Percentiles rank a stretch among this genome's conserved stretches.
Evolutionary conservation across 768 basidiomycete species (phyloP).

Genomic region (Lentinus brumalis): DNA sequence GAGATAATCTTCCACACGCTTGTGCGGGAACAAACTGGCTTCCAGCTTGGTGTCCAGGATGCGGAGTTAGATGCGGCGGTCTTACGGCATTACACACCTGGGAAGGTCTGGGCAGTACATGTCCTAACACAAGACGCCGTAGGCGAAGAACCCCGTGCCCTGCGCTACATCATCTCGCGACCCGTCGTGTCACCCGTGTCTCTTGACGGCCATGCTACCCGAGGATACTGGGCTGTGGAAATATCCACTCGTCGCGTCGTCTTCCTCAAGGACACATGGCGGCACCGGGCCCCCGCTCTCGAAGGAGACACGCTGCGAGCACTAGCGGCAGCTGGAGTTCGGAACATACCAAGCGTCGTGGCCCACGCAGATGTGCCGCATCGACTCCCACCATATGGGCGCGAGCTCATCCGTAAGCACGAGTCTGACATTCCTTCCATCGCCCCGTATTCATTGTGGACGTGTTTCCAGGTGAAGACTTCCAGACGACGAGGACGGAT

Average conservation of each 20-base stretch:
- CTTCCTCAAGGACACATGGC: conserved; percentile 16
- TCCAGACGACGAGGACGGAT: background rate
- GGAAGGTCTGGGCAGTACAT: background rate
- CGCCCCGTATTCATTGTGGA: background rate
- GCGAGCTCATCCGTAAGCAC: background rate
- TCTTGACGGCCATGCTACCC: background rate
- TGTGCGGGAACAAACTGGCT: background rate
- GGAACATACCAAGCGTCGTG: background rate
- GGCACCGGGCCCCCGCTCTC: background rate
- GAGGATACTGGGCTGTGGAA: conserved; percentile 14
- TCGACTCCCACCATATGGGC: too few relatives aligned
- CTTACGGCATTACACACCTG: conserved; percentile 1
- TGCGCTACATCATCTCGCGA: conserved; percentile 5
- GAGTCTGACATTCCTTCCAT: background rate
- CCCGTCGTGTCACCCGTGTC: conserved; percentile 7
- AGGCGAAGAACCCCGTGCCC: too few relatives aligned
- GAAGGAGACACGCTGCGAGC: background rate
- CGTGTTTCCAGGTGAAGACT: background rate
- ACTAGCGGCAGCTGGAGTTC: background rate
- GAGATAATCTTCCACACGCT: background rate
- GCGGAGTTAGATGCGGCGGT: background rate
- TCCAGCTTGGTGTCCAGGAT: background rate
- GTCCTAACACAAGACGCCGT: background rate
- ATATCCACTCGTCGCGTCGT: background rate
- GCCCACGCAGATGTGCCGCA: background rate